Evolutionary conservation across 2,329 filamentous ascomycete species (phyloP), one percentile per base, ranked within the genome.

Genomic region (Cladorrhinum sp.): DNA sequence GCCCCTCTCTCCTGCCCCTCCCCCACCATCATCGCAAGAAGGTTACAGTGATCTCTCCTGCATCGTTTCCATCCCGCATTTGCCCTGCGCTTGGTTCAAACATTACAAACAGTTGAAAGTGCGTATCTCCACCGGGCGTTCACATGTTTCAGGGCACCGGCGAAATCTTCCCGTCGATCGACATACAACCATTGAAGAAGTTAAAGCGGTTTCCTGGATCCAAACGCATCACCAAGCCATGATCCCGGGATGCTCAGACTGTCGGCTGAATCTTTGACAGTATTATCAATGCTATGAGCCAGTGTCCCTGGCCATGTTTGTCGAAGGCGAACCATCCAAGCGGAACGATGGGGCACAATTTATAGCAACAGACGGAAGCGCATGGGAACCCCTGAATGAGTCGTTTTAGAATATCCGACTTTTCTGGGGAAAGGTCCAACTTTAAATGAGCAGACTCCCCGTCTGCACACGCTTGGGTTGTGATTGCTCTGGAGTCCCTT

Each of bases 1-100:
- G 16, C 48, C 55, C 55, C 61, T 58, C 61, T 58, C 16, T 23
- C 20, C 32, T 32, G 16, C 27, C 27, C 52, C 53, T 24, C 51
- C 56, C 36, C 56, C 53, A 32, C 51, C 56, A n/a, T n/a, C n/a
- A n/a, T 45, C 3, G 13, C n/a, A n/a, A 55, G 41, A 45, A 18
- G 41, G 16, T 45, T 45, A 22, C 41, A 36, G 32, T 36, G 12
- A 36, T 36, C 41, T 45, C 36, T 45, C 41, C 16, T 18, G 41
- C 32, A 12, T 36, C 12, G 32, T 16, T 36, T 36, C 12, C 25
- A 29, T 29, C 25, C 25, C 25, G 25, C 25, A 29, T 29, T 29
- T 10, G 25, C 32, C 32, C 32, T 36, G 32, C 32, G 16, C 4
- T 12, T 16, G 7, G 32, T 18, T 45, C 18, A 10, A 22, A 45